Conservation (phyloP, 2,329 filamentous ascomycete species). For the Arthrinium puccinioides region DNA sequence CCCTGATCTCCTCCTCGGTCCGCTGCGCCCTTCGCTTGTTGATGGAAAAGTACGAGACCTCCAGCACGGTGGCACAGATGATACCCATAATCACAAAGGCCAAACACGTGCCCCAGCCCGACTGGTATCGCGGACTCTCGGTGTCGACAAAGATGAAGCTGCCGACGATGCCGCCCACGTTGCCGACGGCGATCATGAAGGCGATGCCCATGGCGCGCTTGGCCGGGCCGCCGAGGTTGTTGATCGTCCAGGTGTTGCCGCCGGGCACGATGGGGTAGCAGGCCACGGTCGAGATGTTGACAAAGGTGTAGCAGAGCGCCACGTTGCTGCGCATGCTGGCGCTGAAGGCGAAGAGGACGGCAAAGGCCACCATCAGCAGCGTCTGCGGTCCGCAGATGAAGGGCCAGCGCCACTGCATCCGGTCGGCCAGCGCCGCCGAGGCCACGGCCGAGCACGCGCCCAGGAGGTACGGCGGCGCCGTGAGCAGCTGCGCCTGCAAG, state of each 20-base stretch:
- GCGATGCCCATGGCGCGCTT: slow-evolving; percentile 35
- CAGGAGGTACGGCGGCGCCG: slow-evolving; percentile 27
- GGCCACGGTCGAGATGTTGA: slow-evolving; percentile 28
- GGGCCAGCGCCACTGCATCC: slow-evolving; percentile 29
- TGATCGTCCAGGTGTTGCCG: slow-evolving; percentile 32
- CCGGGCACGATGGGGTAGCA: slow-evolving; percentile 32
- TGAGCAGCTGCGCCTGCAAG: slow-evolving; percentile 15
- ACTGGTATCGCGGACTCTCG: slow-evolving; percentile 23
- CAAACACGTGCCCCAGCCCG: slow-evolving; percentile 24
- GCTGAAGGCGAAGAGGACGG: slow-evolving; percentile 27
- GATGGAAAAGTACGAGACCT: slow-evolving; percentile 4
- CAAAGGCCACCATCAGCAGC: slow-evolving; percentile 25
- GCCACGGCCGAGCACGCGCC: slow-evolving; percentile 24
- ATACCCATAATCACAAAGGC: slow-evolving; percentile 15
- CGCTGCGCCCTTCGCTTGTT: slow-evolving; percentile 18
- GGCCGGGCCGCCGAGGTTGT: slow-evolving; percentile 27
- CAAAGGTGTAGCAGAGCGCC: slow-evolving; percentile 33
- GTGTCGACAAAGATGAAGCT: slow-evolving; percentile 23
- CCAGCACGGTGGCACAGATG: slow-evolving; percentile 6
- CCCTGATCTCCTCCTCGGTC: slow-evolving; percentile 16
- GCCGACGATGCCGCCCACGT: slow-evolving; percentile 27
- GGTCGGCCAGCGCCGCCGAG: slow-evolving; percentile 27
- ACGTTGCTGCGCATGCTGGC: slow-evolving; percentile 30
- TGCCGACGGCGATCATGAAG: slow-evolving; percentile 31
- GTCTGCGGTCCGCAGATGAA: slow-evolving; percentile 28